phyloP scores from a whole-genome alignment of 768 basidiomycete species.

The Exsudoporus frostii region DNA sequence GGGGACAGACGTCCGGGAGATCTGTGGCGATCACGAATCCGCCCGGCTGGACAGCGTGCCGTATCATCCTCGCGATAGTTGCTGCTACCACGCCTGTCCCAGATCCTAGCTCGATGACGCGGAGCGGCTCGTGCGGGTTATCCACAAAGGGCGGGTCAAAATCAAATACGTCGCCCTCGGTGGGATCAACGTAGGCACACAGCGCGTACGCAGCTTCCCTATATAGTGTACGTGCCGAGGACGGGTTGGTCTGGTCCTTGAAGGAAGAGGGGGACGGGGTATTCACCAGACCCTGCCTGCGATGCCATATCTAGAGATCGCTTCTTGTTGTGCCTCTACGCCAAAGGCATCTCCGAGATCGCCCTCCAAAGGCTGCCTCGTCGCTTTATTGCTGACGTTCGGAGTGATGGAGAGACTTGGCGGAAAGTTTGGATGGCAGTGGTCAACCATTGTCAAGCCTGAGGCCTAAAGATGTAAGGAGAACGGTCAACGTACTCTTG shows the following conservation, averaged over 20 bases:
- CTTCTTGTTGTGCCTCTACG: slow-evolving; percentile 44
- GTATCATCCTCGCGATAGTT: slow-evolving; percentile 44
- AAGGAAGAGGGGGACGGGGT: slow-evolving; percentile 14
- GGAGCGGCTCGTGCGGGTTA: slow-evolving; percentile 15
- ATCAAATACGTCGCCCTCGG: slow-evolving; percentile 22
- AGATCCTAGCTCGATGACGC: slow-evolving; percentile 75
- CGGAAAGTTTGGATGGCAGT: slow-evolving; percentile 43
- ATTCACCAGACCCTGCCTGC: slow-evolving; percentile 81
- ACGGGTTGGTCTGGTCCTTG: slow-evolving; percentile 1
- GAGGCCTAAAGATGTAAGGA: no score
- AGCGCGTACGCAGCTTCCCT: slow-evolving; percentile 77
- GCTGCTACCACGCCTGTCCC: slow-evolving; percentile 66
- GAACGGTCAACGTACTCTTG: no score
- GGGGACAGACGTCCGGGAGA: slow-evolving; percentile 65
- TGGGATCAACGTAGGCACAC: slow-evolving; percentile 49
- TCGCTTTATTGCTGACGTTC: slow-evolving; percentile 1
- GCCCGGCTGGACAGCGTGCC: not conserved
- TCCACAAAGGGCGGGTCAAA: slow-evolving; percentile 56
- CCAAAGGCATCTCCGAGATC: slow-evolving; percentile 23
- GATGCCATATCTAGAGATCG: slow-evolving; percentile 74
- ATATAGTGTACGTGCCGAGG: slow-evolving; percentile 3
- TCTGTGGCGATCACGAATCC: slow-evolving; percentile 59
- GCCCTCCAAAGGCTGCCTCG: not conserved
- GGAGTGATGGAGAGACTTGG: slow-evolving; percentile 41
- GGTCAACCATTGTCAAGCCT: not conserved